Evolutionary conservation across 495 filamentous ascomycete species (phyloP).

Genomic region (Amphirosellinia nigrospora): DNA sequence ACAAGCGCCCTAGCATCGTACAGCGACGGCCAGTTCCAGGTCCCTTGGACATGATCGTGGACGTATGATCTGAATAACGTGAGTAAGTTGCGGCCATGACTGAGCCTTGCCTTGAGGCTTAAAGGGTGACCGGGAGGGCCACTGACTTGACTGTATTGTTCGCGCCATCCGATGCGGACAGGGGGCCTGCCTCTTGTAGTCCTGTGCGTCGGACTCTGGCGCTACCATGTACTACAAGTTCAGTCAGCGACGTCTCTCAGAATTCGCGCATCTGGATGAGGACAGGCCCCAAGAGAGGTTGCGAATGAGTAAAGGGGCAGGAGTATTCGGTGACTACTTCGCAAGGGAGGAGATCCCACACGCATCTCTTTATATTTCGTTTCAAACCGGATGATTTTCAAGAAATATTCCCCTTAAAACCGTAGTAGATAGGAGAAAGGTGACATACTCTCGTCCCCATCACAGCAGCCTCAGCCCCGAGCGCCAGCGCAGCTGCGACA

Average conservation of each 20-base stretch:
- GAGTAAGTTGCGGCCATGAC: neutral
- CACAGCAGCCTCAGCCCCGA: conserved; percentile 69
- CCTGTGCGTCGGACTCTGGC: conserved; percentile 64
- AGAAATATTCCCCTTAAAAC: neutral
- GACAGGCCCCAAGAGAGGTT: neutral
- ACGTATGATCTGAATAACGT: conserved; percentile 55
- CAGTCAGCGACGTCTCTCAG: conserved; percentile 14
- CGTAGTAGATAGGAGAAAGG: neutral
- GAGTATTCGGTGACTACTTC: neutral
- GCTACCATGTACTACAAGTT: conserved; percentile 63
- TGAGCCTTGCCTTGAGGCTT: neutral
- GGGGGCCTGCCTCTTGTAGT: conserved; percentile 66
- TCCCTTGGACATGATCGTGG: conserved; percentile 73
- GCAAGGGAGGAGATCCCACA: neutral
- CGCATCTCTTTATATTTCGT: neutral
- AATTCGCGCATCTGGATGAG: neutral
- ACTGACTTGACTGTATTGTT: conserved; percentile 62
- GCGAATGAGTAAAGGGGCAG: neutral
- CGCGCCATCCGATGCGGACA: conserved; percentile 68
- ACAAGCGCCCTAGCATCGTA: conserved; percentile 71
- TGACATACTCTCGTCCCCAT: conserved; percentile 69
- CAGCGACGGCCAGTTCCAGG: conserved; percentile 65
- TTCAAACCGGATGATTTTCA: neutral
- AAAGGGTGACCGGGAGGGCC: neutral
- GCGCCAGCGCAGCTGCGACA: conserved; percentile 65